A percentile compares a stretch with the other conserved stretches of the same genome.
phyloP scores from a whole-genome alignment of 805 yeast genomes.

The Scheffersomyces coipomensis region DNA sequence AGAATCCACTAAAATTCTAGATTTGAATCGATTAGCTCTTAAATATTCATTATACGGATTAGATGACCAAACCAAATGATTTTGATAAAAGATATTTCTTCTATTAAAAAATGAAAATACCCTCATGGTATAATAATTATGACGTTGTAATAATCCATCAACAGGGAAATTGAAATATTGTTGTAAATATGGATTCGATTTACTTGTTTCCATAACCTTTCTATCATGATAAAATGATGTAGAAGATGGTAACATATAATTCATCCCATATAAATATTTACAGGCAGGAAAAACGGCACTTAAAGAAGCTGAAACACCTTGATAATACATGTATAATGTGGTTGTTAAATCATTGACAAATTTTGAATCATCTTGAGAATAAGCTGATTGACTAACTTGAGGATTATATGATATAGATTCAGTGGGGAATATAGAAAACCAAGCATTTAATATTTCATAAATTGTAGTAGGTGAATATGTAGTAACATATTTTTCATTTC shows the following conservation, averaged over 20 bases:
- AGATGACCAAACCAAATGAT: slow-evolving; percentile 15
- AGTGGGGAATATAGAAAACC: slow-evolving; percentile 19
- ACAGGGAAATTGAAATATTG: slow-evolving; percentile 3
- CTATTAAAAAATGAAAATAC: slow-evolving; percentile 20
- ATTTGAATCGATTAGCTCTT: slow-evolving; percentile 10
- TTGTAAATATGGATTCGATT: slow-evolving; percentile 7
- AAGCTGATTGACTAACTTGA: not conserved
- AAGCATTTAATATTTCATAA: slow-evolving; percentile 16
- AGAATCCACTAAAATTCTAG: slow-evolving; percentile 12
- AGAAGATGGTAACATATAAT: slow-evolving; percentile 14
- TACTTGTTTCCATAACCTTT: slow-evolving; percentile 6
- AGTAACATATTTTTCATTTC: slow-evolving; percentile 14
- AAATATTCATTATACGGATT: slow-evolving; percentile 7
- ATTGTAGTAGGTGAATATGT: slow-evolving; percentile 16
- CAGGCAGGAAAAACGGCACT: slow-evolving; percentile 21
- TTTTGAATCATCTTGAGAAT: slow-evolving; percentile 6
- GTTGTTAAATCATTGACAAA: slow-evolving; percentile 14
- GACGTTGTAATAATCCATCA: slow-evolving; percentile 19
- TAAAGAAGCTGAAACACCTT: slow-evolving; percentile 18
- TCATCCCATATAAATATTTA: slow-evolving; percentile 19
- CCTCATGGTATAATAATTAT: slow-evolving; percentile 22
- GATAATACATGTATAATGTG: slow-evolving; percentile 19
- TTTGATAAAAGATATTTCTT: slow-evolving; percentile 15
- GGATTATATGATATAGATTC: slow-evolving; percentile 10
- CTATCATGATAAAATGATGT: slow-evolving; percentile 8